A percentile compares a stretch with the other conserved stretches of the same genome.
These are phyloP conservation scores for Curvularia sp. DNA, from an alignment of 2,329 filamentous ascomycete genomes.

Conservation along the genomic window DNA sequence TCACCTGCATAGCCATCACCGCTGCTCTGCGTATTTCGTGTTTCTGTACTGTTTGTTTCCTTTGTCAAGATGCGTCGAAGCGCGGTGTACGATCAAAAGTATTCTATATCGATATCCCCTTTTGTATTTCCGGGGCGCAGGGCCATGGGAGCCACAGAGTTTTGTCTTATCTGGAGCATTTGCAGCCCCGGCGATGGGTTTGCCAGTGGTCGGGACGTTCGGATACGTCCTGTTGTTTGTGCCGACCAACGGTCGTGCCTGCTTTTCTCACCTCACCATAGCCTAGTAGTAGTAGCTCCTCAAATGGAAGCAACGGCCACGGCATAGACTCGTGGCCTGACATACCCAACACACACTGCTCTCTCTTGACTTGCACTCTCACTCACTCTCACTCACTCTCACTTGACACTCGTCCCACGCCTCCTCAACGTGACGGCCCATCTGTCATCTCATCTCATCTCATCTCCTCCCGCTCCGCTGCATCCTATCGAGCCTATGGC, in stretches of 20 bases:
- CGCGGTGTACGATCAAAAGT: slow-evolving; percentile 44
- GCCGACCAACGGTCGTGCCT: slow-evolving; percentile 26
- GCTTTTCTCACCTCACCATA: slow-evolving; percentile 15
- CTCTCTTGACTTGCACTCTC: slow-evolving; percentile 5
- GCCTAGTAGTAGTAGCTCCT: slow-evolving; percentile 25
- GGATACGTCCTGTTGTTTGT: slow-evolving; percentile 33
- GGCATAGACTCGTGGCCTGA: slow-evolving; percentile 26
- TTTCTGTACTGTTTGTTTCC: slow-evolving; percentile 31
- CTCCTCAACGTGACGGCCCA: slow-evolving; percentile 11
- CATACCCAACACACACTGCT: slow-evolving; percentile 22
- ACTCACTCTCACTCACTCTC: slow-evolving; percentile 3
- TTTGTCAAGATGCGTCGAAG: slow-evolving; percentile 24
- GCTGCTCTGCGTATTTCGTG: slow-evolving; percentile 22
- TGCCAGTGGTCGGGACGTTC: slow-evolving; percentile 22
- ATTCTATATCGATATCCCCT: slow-evolving; percentile 38
- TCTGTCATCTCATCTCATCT: not conserved
- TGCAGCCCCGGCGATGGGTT: slow-evolving; percentile 29
- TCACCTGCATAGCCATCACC: slow-evolving; percentile 32
- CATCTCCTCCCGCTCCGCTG: not conserved
- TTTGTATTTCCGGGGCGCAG: slow-evolving; percentile 14
- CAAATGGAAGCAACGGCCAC: slow-evolving; percentile 32
- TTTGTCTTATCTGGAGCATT: slow-evolving; percentile 30
- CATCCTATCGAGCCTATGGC: not conserved
- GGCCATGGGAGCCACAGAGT: not conserved
- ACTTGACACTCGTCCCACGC: slow-evolving; percentile 18